Percentiles rank a stretch among this genome's conserved stretches.
Conservation (phyloP, 352 stramenopile genomes). For the Globisporangium heterothallicum region DNA sequence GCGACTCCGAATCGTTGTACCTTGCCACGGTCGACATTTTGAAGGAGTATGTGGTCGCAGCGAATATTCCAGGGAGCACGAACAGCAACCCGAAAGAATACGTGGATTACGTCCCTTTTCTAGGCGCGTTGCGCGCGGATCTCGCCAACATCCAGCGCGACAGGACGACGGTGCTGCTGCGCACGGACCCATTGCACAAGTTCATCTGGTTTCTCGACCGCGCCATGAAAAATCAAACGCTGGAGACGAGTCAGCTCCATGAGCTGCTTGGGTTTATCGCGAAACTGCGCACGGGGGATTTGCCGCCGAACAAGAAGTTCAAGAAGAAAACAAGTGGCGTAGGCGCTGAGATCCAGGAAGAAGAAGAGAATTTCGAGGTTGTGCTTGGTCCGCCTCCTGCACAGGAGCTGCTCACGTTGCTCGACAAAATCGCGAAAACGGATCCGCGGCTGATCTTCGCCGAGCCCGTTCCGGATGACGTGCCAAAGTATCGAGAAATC, state of each 20-base stretch:
- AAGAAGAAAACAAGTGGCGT: conserved; percentile 45
- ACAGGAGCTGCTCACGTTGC: conserved; percentile 54
- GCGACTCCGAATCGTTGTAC: conserved; percentile 80
- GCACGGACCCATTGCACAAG: conserved; percentile 78
- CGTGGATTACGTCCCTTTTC: conserved; percentile 77
- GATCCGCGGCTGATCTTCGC: conserved; percentile 80
- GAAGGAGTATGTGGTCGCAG: conserved; percentile 65
- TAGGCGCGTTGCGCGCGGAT: conserved; percentile 73
- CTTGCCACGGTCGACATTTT: conserved; percentile 73
- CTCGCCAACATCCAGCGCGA: conserved; percentile 80
- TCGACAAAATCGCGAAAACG: conserved; percentile 79
- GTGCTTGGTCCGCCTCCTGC: conserved; percentile 69
- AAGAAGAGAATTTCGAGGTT: conserved; percentile 80
- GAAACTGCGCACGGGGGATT: conserved; percentile 59
- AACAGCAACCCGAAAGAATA: conserved; percentile 71
- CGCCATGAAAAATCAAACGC: conserved; percentile 67
- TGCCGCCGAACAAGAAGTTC: conserved; percentile 75
- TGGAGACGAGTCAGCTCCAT: conserved; percentile 61
- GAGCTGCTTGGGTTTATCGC: conserved; percentile 69
- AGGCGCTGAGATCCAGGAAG: conserved; percentile 42
- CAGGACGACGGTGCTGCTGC: conserved; percentile 61
- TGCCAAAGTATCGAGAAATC: conserved; percentile 78
- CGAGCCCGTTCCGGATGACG: conserved; percentile 77
- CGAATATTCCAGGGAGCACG: conserved; percentile 60
- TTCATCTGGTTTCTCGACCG: conserved; percentile 87